Evolutionary conservation across 176 grass and related monocot species (phyloP).

Genomic region (Elaeis guineensis): DNA sequence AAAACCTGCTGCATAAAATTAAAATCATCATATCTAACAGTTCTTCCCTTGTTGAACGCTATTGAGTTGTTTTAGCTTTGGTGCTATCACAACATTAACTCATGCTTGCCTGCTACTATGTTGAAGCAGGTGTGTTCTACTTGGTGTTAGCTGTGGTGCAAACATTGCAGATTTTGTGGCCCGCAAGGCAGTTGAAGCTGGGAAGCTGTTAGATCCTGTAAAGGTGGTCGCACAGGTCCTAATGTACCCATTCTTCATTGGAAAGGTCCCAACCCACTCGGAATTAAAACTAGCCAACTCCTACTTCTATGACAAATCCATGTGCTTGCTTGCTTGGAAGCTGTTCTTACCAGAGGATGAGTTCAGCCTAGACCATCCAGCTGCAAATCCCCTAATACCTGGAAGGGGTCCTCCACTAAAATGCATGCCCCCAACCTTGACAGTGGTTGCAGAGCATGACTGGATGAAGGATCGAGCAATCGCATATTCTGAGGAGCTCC

Average conservation of each 20-base stretch:
- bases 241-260: constrained; percentile 76
- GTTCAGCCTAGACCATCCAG: constrained; percentile 52
- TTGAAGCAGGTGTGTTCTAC: constrained; percentile 53
- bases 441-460: constrained; percentile 58
- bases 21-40: too few species aligned
- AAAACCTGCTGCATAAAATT: too few species aligned
- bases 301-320: constrained; percentile 61
- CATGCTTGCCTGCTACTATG: background rate
- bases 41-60: too few species aligned
- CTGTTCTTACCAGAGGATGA: constrained; percentile 44
- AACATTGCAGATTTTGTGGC: constrained; percentile 72
- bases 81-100: too few species aligned
- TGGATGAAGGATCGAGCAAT: constrained; percentile 74
- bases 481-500: constrained; percentile 52
- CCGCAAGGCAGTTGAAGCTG: constrained; percentile 45
- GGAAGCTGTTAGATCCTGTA: constrained; percentile 43
- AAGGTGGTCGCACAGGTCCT: constrained; percentile 55
- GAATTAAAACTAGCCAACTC: constrained; percentile 69
- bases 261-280: constrained; percentile 42
- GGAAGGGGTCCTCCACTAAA: constrained; percentile 38
- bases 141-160: constrained; percentile 52
- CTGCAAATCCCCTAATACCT: constrained; percentile 44
- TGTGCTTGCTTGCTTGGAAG: constrained; percentile 54
- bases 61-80: too few species aligned
- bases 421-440: constrained; percentile 64